Conservation (phyloP, 306 rosid species). For the Acacia acuminata region DNA sequence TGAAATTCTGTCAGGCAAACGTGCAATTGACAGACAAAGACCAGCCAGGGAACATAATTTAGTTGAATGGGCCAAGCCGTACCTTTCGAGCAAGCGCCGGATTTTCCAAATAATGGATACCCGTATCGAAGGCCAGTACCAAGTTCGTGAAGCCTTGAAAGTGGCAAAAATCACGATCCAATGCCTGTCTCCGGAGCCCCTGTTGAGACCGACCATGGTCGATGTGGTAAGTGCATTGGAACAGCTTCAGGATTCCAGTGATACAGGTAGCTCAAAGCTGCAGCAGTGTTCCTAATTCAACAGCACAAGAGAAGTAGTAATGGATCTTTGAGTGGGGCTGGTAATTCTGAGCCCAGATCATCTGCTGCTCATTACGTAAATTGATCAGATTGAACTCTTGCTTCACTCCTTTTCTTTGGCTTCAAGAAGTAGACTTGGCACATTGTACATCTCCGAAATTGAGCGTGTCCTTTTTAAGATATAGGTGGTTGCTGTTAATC, state of each 20-base stretch:
- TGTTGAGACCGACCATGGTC: constrained; percentile 76
- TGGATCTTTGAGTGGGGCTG: constrained; percentile 10
- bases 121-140: constrained; percentile 78
- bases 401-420: neutral
- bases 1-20: constrained; percentile 70
- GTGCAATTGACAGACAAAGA: constrained; percentile 50
- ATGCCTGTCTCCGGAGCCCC: constrained; percentile 73
- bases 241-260: constrained; percentile 47
- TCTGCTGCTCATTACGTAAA: constrained; percentile 32
- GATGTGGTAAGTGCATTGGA: constrained; percentile 72
- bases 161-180: constrained; percentile 62
- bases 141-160: constrained; percentile 54
- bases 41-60: constrained; percentile 52
- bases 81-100: constrained; percentile 71
- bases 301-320: constrained; percentile 22
- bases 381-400: neutral
- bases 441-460: constrained; percentile 34
- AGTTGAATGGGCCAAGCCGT: constrained; percentile 91
- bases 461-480: neutral
- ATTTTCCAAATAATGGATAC: constrained; percentile 70
- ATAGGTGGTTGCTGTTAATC: neutral
- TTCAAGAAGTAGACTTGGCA: constrained; percentile 18
- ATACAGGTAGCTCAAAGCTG: constrained; percentile 24
- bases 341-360: constrained; percentile 31
- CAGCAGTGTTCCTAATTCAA: no score